Evolutionary conservation across 192 early-diverging fungal species (phyloP), one percentile per base, ranked within the genome.

Genomic region (Rhizoclosmatium sp.): DNA sequence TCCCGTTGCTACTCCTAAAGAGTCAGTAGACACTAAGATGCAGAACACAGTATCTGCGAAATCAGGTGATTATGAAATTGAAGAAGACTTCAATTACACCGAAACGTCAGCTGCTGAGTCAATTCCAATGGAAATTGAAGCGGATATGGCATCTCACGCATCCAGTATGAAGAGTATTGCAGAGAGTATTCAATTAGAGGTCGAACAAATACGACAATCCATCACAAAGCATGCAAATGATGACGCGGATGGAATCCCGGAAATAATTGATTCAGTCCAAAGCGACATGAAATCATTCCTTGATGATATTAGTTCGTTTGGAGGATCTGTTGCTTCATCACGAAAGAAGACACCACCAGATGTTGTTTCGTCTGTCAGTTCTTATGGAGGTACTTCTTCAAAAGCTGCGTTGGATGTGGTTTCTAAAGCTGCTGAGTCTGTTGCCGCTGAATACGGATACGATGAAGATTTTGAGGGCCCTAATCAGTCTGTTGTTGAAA

Each of bases 231-330:
- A 19, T 9, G 40, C 12, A 46, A 14, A 68, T 21, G 66, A 7
- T 16, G 40, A 40, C 5, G 45, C 5, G 7, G 47, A 41, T 7
- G 56, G 56, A 0, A 68, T 75, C n/a, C 59, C 72, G 21, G 59
- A 61, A 62, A 10, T 75, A 14, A 62, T 75, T 42, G 72, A 75
- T 7, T 75, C 72, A 10, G 48, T 75, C 9, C 59, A 75, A 62
- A 75, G 58, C 59, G 72, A 75, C 7, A 46, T 75, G 16, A 45
- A 44, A 39, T 75, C 72, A 9, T 14, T 62, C 19, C 19, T 75
- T 12, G 72, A 75, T 10, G 72, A 75, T 59, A 62, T 75, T 49
- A 75, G 72, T 45, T 75, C 72, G 21, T 75, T 42, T 48, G 72
- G 72, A 59, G 72, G 21, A 10, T 31, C 19, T 19, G 60, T 31